Conservation (phyloP, 441 rosid species). For the Croton laevigatus region DNA sequence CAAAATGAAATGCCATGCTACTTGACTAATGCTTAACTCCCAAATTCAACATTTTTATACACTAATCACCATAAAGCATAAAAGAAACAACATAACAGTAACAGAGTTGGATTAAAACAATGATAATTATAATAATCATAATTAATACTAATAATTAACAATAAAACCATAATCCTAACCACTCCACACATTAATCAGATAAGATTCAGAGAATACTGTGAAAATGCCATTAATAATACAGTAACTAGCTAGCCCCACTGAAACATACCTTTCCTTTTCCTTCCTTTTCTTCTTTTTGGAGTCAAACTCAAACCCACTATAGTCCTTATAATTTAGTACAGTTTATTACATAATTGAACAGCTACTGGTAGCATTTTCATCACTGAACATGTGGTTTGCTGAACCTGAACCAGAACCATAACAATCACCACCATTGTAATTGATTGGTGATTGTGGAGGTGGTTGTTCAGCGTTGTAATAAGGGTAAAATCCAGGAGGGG, state of each 20-base stretch:
- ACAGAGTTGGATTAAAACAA: neutral
- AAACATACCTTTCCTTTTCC: neutral
- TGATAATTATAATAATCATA: no score
- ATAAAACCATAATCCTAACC: constrained; percentile 18
- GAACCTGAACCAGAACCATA: constrained; percentile 25
- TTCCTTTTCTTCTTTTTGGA: neutral
- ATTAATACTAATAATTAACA: neutral
- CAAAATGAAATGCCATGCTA: no score
- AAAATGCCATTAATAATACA: constrained; percentile 3
- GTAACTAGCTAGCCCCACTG: constrained; percentile 1
- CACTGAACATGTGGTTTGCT: constrained; percentile 43
- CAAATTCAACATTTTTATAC: neutral
- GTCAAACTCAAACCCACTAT: constrained; percentile 12
- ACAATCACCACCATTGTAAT: constrained; percentile 22
- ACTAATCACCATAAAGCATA: neutral
- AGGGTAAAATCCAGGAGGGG: constrained; percentile 35
- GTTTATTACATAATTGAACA: constrained; percentile 52
- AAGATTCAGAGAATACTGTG: constrained; percentile 17
- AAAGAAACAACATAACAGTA: neutral
- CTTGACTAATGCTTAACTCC: no score
- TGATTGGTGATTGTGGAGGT: constrained; percentile 26
- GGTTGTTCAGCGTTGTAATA: constrained; percentile 29
- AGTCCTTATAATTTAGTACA: neutral
- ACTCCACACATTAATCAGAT: constrained; percentile 24
- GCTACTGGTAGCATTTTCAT: constrained; percentile 44